Evolutionary conservation across 2,329 filamentous ascomycete species (phyloP).

Genomic region (Ceratocystis papillata): DNA sequence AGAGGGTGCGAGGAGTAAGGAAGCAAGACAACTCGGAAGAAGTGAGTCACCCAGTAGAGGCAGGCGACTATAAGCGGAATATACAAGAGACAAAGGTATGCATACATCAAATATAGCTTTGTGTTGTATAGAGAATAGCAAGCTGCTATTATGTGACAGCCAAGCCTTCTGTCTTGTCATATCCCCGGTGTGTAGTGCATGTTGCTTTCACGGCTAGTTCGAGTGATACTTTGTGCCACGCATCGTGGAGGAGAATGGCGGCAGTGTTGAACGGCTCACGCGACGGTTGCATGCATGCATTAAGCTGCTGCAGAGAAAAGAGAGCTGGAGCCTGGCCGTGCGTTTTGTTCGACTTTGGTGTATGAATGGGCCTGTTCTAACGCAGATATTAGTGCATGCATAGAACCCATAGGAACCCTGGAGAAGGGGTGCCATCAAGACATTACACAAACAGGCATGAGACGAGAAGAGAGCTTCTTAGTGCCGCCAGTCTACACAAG

Average conservation of each 20-base stretch:
- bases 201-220: not conserved
- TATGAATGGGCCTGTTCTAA: not conserved
- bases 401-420: not conserved
- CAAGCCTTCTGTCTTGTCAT: not conserved
- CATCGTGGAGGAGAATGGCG: not conserved
- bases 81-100: not conserved
- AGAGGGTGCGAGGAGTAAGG: not conserved
- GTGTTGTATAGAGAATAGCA: not conserved
- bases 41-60: not conserved
- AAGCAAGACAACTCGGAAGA: not conserved
- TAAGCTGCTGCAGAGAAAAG: not conserved
- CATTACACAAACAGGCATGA: not conserved
- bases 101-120: not conserved
- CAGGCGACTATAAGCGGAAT: not conserved
- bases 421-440: not conserved
- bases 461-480: not conserved
- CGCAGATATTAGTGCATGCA: not conserved
- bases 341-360: not conserved
- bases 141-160: not conserved
- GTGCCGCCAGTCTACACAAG: too few species aligned
- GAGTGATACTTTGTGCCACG: not conserved
- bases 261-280: not conserved
- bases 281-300: not conserved
- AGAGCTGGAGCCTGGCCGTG: not conserved
- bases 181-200: not conserved